Evolutionary conservation across 1,284 basidiomycete genomes (phyloP).

Genomic region (Microbotryum intermedium): DNA sequence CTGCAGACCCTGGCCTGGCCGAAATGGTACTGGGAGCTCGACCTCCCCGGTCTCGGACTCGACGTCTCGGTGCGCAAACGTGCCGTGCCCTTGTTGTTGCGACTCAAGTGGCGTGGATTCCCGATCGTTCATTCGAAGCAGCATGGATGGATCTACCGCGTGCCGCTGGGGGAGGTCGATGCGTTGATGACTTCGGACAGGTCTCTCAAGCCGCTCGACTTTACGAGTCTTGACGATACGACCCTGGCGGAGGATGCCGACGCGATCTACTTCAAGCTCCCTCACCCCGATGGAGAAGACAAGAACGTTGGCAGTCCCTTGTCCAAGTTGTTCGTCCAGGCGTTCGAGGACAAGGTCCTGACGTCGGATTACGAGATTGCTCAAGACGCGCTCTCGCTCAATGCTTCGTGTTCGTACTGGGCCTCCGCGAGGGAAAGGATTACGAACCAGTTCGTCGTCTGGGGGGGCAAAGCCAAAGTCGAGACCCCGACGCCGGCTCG

Average conservation of each 20-base stretch:
- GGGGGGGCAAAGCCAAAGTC: conserved; percentile 48
- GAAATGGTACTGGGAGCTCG: conserved; percentile 94
- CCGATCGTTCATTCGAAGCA: conserved; percentile 79
- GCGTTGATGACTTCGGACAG: conserved; percentile 13
- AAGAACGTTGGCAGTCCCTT: conserved; percentile 92
- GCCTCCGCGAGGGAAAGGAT: conserved; percentile 89
- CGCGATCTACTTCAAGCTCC: conserved; percentile 77
- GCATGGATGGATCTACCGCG: conserved; percentile 86
- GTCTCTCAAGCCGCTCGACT: conserved; percentile 38
- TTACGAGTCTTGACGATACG: conserved; percentile 56
- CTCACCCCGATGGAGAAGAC: conserved; percentile 88
- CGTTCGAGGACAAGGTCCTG: conserved; percentile 73
- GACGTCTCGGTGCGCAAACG: conserved; percentile 81
- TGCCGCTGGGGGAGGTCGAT: conserved; percentile 44
- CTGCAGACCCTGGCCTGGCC: conserved; percentile 49
- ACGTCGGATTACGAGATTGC: conserved; percentile 56
- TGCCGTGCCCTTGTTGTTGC: conserved; percentile 74
- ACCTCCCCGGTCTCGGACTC: conserved; percentile 47
- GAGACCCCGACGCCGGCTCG: conserved; percentile 7
- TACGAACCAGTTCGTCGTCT: conserved; percentile 86
- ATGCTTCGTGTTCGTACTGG: conserved; percentile 96
- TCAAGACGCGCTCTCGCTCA: conserved; percentile 78
- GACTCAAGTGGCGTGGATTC: conserved; percentile 76
- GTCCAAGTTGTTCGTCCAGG: conserved; percentile 79
- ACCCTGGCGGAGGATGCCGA: conserved; percentile 46